Evolutionary conservation across 2,329 filamentous ascomycete genomes (phyloP), one percentile per base, ranked within the genome.

Genomic region (Colletotrichum trifolii): DNA sequence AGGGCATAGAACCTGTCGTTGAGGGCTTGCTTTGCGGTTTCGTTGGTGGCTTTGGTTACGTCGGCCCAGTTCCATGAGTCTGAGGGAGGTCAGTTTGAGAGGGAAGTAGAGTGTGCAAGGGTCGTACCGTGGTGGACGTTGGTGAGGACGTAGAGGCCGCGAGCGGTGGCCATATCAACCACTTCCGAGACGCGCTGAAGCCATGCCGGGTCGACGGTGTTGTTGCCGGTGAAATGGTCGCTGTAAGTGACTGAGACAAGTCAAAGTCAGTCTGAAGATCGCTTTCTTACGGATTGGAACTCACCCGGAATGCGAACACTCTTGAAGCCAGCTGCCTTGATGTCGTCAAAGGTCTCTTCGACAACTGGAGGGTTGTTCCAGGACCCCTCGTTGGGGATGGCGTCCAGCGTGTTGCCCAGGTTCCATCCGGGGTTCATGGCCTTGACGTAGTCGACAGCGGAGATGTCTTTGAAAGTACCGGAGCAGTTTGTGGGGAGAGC

Each of bases 61-160:
- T 88, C 85, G 5, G 83, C 83, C 86, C 86, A 89, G 33, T 79
- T 76, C 84, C 82, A 87, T 9, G 82, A 84, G 68, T 89, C 86
- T 75, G 43, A 2, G 1, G 8, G 25, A 6, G 8, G 33, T 15
- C 2, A 46, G 43, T 4, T 3, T 7, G 6, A 4, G 4, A 13
- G 15, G 34, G 13, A 54, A 34, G 45, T 5, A 9, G 50, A 42
- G n/a, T 15, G 2, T 2, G 8, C 1, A 8, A 36, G 9, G 2
- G 25, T 39, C 69, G 36, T 71, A 76, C 74, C 75, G 63, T 89
- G 86, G 66, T 89, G 87, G 7, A 86, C 82, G 65, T 89, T 87
- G 11, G 87, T 80, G 34, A 89, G 77, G 0, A 82, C 81, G 62
- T 82, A 85, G 4, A 89, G 73, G 2, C 78, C 83, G 1, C 81